Conservation (phyloP, 2,329 filamentous ascomycete species). For the Penicillium expansum region DNA sequence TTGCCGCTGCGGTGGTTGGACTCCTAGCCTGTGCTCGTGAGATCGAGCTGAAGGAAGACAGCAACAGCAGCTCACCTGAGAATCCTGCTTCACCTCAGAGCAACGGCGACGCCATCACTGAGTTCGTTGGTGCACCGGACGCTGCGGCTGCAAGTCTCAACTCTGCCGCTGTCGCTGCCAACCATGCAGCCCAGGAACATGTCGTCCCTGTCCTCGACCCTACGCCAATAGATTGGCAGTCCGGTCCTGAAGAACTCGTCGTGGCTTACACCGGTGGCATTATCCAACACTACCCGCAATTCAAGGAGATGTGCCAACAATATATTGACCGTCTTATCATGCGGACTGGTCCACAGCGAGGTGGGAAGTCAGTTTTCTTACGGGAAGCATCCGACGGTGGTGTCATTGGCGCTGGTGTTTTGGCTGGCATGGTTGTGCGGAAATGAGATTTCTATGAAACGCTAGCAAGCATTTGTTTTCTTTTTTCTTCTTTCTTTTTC, state of each 20-base stretch:
- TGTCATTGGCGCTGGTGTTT: constrained; percentile 56
- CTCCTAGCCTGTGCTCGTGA: constrained; percentile 68
- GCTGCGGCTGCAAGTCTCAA: constrained; percentile 5
- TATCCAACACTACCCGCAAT: constrained; percentile 75
- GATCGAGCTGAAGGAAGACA: constrained; percentile 49
- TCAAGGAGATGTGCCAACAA: constrained; percentile 65
- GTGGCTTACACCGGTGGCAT: constrained; percentile 79
- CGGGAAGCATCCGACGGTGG: constrained; percentile 54
- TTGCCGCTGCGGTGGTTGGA: constrained; percentile 70
- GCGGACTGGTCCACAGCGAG: constrained; percentile 45
- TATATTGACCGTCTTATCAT: constrained; percentile 61
- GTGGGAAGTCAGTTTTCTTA: constrained; percentile 51
- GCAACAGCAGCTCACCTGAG: constrained; percentile 37
- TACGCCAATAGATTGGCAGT: constrained; percentile 41
- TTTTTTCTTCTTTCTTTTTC: background rate
- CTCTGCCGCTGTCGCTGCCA: background rate
- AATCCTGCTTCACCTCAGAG: constrained; percentile 28
- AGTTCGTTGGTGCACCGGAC: constrained; percentile 12
- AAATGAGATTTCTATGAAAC: constrained; percentile 10
- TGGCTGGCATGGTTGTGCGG: constrained; percentile 49
- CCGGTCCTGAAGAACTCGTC: constrained; percentile 59
- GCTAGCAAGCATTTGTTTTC: constrained; percentile 3
- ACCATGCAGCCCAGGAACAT: constrained; percentile 25
- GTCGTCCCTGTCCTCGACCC: constrained; percentile 39
- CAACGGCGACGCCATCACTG: constrained; percentile 23